Evolutionary conservation across 441 rosid species (phyloP).

Genomic region (Adansonia gregorii): DNA sequence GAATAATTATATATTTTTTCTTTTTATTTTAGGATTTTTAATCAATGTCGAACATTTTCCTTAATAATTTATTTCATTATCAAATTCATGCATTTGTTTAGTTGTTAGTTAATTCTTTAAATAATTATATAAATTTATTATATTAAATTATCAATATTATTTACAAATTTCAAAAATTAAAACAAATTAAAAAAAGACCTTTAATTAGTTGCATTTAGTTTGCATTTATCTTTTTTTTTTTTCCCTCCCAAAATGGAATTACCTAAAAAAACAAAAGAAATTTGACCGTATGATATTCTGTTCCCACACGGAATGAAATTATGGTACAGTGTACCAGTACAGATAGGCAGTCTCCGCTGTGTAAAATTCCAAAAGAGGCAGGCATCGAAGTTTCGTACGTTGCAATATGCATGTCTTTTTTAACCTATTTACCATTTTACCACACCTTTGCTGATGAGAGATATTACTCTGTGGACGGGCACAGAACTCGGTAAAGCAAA

Average conservation of each 20-base stretch:
- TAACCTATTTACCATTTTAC: constrained; percentile 2
- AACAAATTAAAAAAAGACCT: too few relatives aligned
- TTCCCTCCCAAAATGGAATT: neutral
- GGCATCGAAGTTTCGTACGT: neutral
- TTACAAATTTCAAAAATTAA: too few relatives aligned
- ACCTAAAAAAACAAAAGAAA: neutral
- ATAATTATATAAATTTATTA: too few relatives aligned
- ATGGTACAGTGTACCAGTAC: neutral
- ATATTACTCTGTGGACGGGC: neutral
- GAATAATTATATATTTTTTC: too few relatives aligned
- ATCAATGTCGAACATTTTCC: too few relatives aligned
- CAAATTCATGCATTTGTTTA: too few relatives aligned
- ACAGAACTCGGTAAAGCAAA: neutral
- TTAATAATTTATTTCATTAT: too few relatives aligned
- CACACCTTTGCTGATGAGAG: neutral
- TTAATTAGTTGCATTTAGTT: too few relatives aligned
- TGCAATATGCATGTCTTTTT: neutral
- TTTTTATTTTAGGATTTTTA: too few relatives aligned
- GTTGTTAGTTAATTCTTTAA: too few relatives aligned
- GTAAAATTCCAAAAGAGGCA: constrained; percentile 8
- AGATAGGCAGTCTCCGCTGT: neutral
- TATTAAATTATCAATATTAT: too few relatives aligned
- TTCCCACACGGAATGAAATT: neutral
- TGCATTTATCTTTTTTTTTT: neutral
- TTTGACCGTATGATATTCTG: neutral